These are phyloP conservation scores for Jamesozyma lodderae DNA, from an alignment of 805 yeast species.

Conservation along the genomic window DNA sequence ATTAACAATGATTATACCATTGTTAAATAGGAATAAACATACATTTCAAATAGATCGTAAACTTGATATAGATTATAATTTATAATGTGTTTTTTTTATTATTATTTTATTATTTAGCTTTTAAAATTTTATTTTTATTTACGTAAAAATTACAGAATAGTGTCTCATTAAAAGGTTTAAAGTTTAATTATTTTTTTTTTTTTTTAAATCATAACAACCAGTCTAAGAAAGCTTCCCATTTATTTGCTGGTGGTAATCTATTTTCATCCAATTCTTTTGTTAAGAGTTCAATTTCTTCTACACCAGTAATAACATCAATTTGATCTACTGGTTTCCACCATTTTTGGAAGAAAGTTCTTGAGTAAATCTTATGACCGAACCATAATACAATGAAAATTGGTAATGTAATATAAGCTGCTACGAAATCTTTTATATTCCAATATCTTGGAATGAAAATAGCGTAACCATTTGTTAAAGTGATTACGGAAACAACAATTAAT, in stretches of 20 bases:
- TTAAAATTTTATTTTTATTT: no score
- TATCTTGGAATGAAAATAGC: conserved; percentile 45
- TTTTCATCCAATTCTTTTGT: conserved; percentile 28
- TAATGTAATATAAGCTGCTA: conserved; percentile 65
- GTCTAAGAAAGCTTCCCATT: conserved; percentile 16
- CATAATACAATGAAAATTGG: conserved; percentile 38
- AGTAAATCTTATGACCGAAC: conserved; percentile 47
- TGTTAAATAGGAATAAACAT: conserved; percentile 19
- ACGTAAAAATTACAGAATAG: no score
- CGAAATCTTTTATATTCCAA: conserved; percentile 48
- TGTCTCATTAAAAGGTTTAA: no score
- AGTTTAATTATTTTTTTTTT: neutral
- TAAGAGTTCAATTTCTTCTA: conserved; percentile 51
- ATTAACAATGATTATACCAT: conserved; percentile 19
- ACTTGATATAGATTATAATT: conserved; percentile 19
- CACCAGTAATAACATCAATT: conserved; percentile 52
- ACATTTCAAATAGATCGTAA: conserved; percentile 18
- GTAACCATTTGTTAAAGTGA: conserved; percentile 65
- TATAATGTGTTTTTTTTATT: no score
- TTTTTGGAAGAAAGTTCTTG: conserved; percentile 31
- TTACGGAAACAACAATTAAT: conserved; percentile 39
- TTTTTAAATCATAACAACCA: conserved; percentile 1
- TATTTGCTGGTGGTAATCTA: conserved; percentile 15
- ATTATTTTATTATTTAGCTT: no score
- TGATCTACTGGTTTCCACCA: conserved; percentile 46